Percentiles rank a stretch among this genome's conserved stretches.
Evolutionary conservation across 2,329 filamentous ascomycete species (phyloP).

Genomic region (Curvularia verruculosa): DNA sequence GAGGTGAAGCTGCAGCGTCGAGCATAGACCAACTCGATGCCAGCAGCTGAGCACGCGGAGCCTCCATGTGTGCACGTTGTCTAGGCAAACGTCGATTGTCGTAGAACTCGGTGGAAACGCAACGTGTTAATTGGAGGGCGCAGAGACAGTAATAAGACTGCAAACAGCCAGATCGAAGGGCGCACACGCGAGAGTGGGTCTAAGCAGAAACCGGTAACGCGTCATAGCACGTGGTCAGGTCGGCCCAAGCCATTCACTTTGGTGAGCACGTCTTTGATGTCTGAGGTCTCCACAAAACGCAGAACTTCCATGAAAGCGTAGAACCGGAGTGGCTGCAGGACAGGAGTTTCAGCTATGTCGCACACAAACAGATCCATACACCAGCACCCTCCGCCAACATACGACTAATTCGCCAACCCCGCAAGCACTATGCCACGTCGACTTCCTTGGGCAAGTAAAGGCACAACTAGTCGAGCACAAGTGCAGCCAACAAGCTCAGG

Average conservation of each 20-base stretch:
- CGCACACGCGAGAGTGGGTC: conserved; percentile 31
- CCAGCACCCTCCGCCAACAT: conserved; percentile 1
- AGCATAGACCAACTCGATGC: conserved; percentile 31
- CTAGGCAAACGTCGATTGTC: conserved; percentile 35
- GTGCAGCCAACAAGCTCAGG: conserved; percentile 18
- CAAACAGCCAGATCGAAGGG: conserved; percentile 29
- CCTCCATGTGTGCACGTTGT: conserved; percentile 33
- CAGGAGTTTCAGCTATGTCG: conserved; percentile 5
- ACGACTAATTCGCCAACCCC: conserved; percentile 4
- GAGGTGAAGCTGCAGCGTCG: conserved; percentile 25
- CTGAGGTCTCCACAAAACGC: conserved; percentile 5
- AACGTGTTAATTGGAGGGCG: conserved; percentile 34
- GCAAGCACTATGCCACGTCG: conserved; percentile 57
- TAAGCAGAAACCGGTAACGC: conserved; percentile 19
- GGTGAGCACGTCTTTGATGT: conserved; percentile 8
- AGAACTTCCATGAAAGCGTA: background rate
- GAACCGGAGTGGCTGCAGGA: background rate
- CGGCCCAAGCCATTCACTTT: conserved; percentile 29
- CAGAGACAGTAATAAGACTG: conserved; percentile 22
- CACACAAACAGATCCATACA: background rate
- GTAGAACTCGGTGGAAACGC: conserved; percentile 39
- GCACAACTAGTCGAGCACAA: conserved; percentile 27
- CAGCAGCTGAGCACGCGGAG: conserved; percentile 23
- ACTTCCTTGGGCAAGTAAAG: conserved; percentile 58
- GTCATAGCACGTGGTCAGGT: conserved; percentile 26